Base-by-base conservation (phyloP, 2,329 filamentous ascomycete species). In the Aureobasidium sp. region DNA sequence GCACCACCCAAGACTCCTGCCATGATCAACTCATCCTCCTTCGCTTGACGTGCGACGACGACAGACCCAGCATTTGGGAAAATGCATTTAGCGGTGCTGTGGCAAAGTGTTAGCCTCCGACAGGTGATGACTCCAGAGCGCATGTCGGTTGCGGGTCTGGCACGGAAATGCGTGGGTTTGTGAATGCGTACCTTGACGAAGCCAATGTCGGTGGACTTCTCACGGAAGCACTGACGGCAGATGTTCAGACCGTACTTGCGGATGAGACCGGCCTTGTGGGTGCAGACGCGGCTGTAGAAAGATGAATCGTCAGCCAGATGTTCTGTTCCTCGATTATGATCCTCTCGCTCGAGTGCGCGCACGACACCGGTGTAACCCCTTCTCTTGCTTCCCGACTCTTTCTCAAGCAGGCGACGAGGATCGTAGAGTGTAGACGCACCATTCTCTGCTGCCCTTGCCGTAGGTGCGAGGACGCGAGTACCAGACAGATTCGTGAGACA, bases 161-260 rank as follows among this genome's bases (percentile, higher is more conserved):
- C 53, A 57, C 53, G 53, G 43, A 59, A 39, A 43, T 37, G 43
- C 55, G 55, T 34, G 27, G 55, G 6, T n/a, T 20, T 34, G 36
- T 41, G 32, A 13, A n/a, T 37, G 36, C 64, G 52, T 78, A 87
- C 84, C 84, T 87, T 87, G 77, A 81, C 77, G 81, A 87, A 87
- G 71, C 85, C 85, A 75, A 87, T 87, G 76, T 87, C 84, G 74
- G 76, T 74, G 73, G 79, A 78, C 82, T 87, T 87, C 80, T 87
- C 85, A 71, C 85, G 77, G 82, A 87, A 87, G 82, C 84, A 87
- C 78, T 84, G 81, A 82, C 84, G 83, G 82, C 84, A 87, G 80
- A 87, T 85, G 75, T 96, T 91, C 73, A 97, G 86, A 77, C 94
- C 93, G 84, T 99, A 99, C 85, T 99, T 99, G 85, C 94, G 92